Percentiles rank a stretch among this genome's conserved stretches.
These are phyloP conservation scores for Stephanocyclus meneghinianus DNA, from an alignment of 352 stramenopile species.

Conservation along the genomic window DNA sequence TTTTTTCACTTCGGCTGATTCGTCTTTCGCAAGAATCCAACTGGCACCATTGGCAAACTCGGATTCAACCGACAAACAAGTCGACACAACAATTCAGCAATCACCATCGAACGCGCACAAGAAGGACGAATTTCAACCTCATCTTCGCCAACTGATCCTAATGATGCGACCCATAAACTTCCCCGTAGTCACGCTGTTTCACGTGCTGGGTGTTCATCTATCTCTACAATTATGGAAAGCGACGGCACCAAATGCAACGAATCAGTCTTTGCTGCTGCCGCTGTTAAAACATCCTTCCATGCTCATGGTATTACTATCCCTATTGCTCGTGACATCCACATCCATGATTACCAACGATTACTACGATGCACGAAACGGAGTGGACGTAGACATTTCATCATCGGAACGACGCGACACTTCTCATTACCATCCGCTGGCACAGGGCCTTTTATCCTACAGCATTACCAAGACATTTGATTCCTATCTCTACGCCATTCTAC, in stretches of 20 bases:
- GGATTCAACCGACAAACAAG: neutral
- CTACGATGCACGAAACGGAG: constrained; percentile 64
- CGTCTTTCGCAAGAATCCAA: too few relatives aligned
- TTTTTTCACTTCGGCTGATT: too few relatives aligned
- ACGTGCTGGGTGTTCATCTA: constrained; percentile 58
- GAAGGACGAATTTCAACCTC: neutral
- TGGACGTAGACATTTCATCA: constrained; percentile 55
- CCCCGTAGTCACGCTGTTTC: constrained; percentile 60
- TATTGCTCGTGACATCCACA: constrained; percentile 65
- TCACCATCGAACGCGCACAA: neutral
- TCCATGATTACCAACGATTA: constrained; percentile 81
- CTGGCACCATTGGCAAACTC: too few relatives aligned
- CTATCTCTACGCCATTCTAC: constrained; percentile 60
- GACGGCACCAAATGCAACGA: neutral
- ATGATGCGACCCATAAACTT: constrained; percentile 63
- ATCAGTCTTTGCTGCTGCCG: constrained; percentile 12
- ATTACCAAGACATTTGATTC: constrained; percentile 61
- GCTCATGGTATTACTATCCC: constrained; percentile 51
- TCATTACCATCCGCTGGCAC: constrained; percentile 53
- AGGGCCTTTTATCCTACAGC: constrained; percentile 37
- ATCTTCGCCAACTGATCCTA: constrained; percentile 33
- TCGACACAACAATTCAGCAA: neutral
- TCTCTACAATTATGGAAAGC: constrained; percentile 37
- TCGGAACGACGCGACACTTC: neutral
- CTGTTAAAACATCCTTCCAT: constrained; percentile 47